Conservation (phyloP, 2,329 filamentous ascomycete genomes). For the Paecilomyces sp. region DNA sequence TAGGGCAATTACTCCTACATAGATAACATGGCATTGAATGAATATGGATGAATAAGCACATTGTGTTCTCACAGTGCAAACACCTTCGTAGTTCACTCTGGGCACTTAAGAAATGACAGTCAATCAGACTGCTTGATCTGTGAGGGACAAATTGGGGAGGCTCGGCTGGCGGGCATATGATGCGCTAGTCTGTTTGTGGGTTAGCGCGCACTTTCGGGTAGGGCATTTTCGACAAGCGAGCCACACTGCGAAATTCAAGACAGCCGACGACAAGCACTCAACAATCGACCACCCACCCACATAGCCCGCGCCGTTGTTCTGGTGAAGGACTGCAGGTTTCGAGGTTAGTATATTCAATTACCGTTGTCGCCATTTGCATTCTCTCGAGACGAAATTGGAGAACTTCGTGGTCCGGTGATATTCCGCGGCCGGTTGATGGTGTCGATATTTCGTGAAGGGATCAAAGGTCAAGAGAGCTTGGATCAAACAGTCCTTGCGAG, state of each 20-base stretch:
- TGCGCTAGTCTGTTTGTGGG: conserved; percentile 12
- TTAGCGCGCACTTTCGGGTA: conserved; percentile 28
- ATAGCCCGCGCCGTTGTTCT: conserved; percentile 33
- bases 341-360: conserved; percentile 31
- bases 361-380: conserved; percentile 12
- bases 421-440: background rate
- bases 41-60: background rate
- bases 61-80: background rate
- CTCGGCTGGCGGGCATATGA: background rate
- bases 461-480: background rate
- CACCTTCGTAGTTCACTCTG: background rate
- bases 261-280: conserved; percentile 31
- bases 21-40: background rate
- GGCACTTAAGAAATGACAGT: background rate
- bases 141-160: background rate
- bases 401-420: conserved; percentile 17
- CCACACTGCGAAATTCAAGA: conserved; percentile 39
- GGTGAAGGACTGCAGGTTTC: conserved; percentile 39
- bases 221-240: conserved; percentile 39
- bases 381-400: conserved; percentile 3
- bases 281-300: conserved; percentile 32
- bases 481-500: background rate
- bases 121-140: background rate
- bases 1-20: background rate
- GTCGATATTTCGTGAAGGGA: background rate